Percentiles rank a stretch among this genome's conserved stretches.
Evolutionary conservation across 78 protist species (phyloP).

Genomic region (Chrysochromulina tobinii): DNA sequence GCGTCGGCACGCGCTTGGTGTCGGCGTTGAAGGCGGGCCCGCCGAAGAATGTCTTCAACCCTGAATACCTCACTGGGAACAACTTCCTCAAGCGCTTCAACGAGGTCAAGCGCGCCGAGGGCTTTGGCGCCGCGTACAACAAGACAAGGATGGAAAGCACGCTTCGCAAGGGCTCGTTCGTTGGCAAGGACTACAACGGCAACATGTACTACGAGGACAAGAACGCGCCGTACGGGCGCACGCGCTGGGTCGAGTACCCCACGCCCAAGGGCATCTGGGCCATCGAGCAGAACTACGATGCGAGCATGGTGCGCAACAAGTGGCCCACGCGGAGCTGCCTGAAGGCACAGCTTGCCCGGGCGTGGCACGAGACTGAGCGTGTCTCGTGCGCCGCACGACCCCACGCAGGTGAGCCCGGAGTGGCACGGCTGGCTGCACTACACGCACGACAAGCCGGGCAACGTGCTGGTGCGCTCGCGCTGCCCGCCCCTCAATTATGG

Average conservation of each 20-base stretch:
- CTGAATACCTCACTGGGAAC: too few relatives aligned
- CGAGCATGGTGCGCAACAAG: background rate
- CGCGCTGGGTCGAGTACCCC: slow-evolving; percentile 19
- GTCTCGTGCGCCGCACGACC: too few relatives aligned
- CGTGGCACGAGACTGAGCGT: too few relatives aligned
- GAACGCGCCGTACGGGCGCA: background rate
- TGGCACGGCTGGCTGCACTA: slow-evolving; percentile 31
- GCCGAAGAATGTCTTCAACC: too few relatives aligned
- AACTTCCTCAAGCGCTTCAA: background rate
- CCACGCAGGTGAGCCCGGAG: background rate
- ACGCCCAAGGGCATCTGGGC: background rate
- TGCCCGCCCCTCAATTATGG: too few relatives aligned
- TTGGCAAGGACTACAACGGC: background rate
- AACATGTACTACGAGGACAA: slow-evolving; percentile 1
- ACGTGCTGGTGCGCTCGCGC: too few relatives aligned
- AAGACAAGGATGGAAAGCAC: background rate
- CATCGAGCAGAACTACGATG: background rate
- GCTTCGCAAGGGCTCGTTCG: background rate
- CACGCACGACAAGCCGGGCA: background rate
- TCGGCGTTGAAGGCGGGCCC: too few relatives aligned
- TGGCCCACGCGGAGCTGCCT: background rate
- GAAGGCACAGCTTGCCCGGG: background rate
- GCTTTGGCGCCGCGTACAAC: slow-evolving; percentile 3
- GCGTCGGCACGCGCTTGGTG: too few relatives aligned
- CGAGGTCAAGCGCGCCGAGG: background rate